phyloP scores from a whole-genome alignment of 257 asterid species.

The Fraxinus cuspidata region DNA sequence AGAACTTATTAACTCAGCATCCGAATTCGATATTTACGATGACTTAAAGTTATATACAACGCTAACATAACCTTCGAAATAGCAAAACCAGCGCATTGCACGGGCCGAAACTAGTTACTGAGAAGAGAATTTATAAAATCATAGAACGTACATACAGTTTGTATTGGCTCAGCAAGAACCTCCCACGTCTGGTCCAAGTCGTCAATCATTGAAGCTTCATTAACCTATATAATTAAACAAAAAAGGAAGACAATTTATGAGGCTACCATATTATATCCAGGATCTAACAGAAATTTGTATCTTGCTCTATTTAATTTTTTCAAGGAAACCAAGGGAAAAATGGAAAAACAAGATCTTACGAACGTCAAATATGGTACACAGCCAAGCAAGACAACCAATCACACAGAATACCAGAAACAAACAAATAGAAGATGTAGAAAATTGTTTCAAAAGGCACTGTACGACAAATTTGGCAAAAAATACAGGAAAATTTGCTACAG shows the following conservation, averaged over 20 bases:
- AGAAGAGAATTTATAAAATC: neutral
- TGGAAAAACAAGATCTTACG: neutral
- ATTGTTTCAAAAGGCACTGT: too few species aligned
- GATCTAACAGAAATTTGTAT: neutral
- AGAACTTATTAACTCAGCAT: too few species aligned
- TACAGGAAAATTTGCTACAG: too few species aligned
- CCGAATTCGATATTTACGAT: too few species aligned
- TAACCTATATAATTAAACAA: constrained; percentile 37
- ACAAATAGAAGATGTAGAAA: neutral
- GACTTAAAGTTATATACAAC: too few species aligned
- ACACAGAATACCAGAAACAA: neutral
- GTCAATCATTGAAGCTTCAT: constrained; percentile 36
- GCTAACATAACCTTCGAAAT: too few species aligned
- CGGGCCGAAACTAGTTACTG: too few species aligned
- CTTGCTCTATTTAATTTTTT: neutral
- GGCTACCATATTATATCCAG: neutral
- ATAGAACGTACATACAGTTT: constrained; percentile 38
- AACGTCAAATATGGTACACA: neutral
- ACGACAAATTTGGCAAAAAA: too few species aligned
- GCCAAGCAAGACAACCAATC: neutral
- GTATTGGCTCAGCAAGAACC: constrained; percentile 61
- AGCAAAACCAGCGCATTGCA: too few species aligned
- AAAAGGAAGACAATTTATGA: neutral
- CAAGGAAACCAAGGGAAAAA: neutral
- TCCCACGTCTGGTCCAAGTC: constrained; percentile 50